Percentiles rank a stretch among this genome's conserved stretches.
Evolutionary conservation across 139 green algal genomes (phyloP).

Genomic region (Deuterostichococcus epilithicus): DNA sequence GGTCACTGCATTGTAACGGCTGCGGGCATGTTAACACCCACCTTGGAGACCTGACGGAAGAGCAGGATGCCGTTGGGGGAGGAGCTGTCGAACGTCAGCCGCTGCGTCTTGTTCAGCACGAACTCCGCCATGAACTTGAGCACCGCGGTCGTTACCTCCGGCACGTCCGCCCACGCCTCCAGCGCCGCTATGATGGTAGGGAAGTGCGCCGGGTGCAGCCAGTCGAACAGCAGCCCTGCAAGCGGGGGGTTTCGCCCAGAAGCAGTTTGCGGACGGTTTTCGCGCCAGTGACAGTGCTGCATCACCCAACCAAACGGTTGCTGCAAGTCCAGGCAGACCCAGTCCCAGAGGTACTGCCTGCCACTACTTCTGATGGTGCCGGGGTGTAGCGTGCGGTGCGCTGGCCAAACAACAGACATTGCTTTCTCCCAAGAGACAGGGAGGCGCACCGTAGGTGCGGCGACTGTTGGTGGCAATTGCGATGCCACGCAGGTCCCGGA

Average conservation of each 20-base stretch:
- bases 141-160: slow-evolving; percentile 76
- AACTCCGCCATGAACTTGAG: slow-evolving; percentile 98
- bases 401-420: slow-evolving; percentile 78
- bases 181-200: slow-evolving; percentile 72
- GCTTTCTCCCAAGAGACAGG: neutral
- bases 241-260: too few species aligned
- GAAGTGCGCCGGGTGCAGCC: slow-evolving; percentile 92
- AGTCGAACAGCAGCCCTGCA: slow-evolving; percentile 89
- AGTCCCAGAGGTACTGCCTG: neutral
- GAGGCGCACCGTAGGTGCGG: slow-evolving; percentile 52
- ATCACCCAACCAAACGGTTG: neutral
- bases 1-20: too few species aligned
- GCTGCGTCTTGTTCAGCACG: slow-evolving; percentile 93
- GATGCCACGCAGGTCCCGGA: slow-evolving; percentile 92
- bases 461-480: slow-evolving; percentile 81
- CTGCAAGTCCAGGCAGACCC: neutral
- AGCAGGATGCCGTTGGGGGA: slow-evolving; percentile 96
- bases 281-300: neutral
- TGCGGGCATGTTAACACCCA: neutral
- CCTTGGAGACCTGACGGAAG: slow-evolving; percentile 72
- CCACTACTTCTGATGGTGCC: neutral
- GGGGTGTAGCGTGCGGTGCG: neutral
- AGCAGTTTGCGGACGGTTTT: neutral
- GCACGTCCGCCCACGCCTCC: slow-evolving; percentile 81
- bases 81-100: slow-evolving; percentile 92